Conservation (phyloP, 1,284 basidiomycete genomes). For the Ustilago trichophora region DNA sequence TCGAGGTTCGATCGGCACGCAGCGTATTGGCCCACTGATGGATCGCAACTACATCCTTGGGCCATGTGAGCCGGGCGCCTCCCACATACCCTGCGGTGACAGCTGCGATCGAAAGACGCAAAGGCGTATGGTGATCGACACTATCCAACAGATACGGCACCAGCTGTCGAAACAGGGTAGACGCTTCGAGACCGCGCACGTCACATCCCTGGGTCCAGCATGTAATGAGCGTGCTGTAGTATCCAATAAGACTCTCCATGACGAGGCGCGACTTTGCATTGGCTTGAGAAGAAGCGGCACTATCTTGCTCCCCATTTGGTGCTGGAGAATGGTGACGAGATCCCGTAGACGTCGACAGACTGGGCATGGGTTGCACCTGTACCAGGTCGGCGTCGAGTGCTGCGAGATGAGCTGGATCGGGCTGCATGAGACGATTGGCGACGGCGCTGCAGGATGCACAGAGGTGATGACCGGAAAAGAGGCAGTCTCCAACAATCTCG, state of each 20-base stretch:
- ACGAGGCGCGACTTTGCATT: constrained; percentile 25
- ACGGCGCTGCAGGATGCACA: constrained; percentile 35
- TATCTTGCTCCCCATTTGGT: neutral
- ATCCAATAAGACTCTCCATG: constrained; percentile 40
- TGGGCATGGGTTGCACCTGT: constrained; percentile 27
- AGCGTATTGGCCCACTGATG: constrained; percentile 40
- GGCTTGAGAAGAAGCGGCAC: neutral
- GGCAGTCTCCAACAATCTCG: constrained; percentile 43
- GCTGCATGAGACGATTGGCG: constrained; percentile 37
- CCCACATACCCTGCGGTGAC: constrained; percentile 40
- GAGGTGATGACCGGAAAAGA: constrained; percentile 32
- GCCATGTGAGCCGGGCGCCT: constrained; percentile 33
- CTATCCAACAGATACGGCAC: constrained; percentile 37
- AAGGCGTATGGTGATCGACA: constrained; percentile 20
- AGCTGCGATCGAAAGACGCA: constrained; percentile 33
- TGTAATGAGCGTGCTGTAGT: constrained; percentile 42
- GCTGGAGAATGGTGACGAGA: constrained; percentile 27
- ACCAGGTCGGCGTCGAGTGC: constrained; percentile 24
- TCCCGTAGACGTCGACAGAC: constrained; percentile 30
- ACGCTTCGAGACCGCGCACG: constrained; percentile 32
- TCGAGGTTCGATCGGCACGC: constrained; percentile 26
- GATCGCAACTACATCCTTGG: constrained; percentile 36
- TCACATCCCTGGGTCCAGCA: constrained; percentile 42
- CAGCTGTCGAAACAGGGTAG: constrained; percentile 25
- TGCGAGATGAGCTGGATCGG: constrained; percentile 19